Base-by-base conservation (phyloP, 208 protist genomes). In the Crithidia brevicula region DNA sequence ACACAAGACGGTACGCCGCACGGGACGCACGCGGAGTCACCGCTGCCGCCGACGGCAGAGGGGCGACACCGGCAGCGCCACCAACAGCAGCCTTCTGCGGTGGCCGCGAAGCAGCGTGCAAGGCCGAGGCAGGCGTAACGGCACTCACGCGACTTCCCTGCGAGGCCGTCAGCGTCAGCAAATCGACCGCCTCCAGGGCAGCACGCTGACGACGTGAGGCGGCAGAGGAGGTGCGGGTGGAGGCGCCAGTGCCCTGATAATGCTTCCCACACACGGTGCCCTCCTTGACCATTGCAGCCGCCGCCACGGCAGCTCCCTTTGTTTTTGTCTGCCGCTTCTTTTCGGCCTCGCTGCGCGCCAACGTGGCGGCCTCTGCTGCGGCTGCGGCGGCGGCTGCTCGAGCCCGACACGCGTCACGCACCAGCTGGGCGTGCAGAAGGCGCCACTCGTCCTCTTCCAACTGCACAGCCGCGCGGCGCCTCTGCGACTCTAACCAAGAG, bases 401-500 rank as follows among this genome's bases (percentile, higher is more conserved):
- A 7, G 68, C 68, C 18, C 59, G 50, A 23, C 68, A 74, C 31
- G 51, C 68, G 25, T 74, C 68, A 2, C 59, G 57, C 30, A 74
- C 59, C 13, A 74, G 18, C 28, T 74, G 68, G 22, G 68, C 68
- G 43, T 74, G 53, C 36, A 74, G 23, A 10, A 74, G 59, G 9
- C 58, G 15, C 43, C 67, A 79, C 67, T 92, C 86, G 70, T 92
- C 86, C 28, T 45, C 81, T 47, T 67, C 54, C 13, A 89, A 54
- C 16, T 67, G 83, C 59, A 64, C 68, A 4, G 74, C 62, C 16
- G 74, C 58, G 42, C 83, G 79, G 28, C 60, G 66, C 31, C 54
- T 56, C 47, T 80, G 81, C 5, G 51, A 38, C 49, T 77, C 59
- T 20, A 27, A 25, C 2, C 40, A 30, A 0, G 33, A 34, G 2